A percentile compares a stretch with the other conserved stretches of the same genome.
These are phyloP conservation scores for Aspergillus bridgeri DNA, from an alignment of 495 filamentous ascomycete species.

Conservation along the genomic window DNA sequence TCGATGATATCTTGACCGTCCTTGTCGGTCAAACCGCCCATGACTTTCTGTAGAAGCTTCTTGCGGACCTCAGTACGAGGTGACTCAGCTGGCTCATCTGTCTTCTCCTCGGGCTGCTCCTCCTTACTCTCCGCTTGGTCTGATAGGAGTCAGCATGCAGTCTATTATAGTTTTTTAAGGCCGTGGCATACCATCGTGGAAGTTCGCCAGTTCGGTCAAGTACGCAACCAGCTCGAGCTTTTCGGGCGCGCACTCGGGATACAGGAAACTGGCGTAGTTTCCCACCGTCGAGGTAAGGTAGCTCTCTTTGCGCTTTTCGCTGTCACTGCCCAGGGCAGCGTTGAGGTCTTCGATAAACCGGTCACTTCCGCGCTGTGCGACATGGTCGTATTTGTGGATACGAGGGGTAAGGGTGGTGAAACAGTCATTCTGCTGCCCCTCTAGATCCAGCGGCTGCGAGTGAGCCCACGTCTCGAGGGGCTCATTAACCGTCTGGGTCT, in stretches of 20 bases:
- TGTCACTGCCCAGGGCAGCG: conserved; percentile 4
- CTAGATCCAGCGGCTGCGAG: conserved; percentile 8
- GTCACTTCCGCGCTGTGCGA: conserved; percentile 13
- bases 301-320: conserved; percentile 4
- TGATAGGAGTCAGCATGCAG: background rate
- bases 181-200: conserved; percentile 36
- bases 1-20: conserved; percentile 17
- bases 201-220: conserved; percentile 40
- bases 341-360: conserved; percentile 14
- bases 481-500: background rate
- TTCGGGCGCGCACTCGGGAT: conserved; percentile 40
- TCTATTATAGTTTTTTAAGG: background rate
- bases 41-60: conserved; percentile 12
- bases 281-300: conserved; percentile 13
- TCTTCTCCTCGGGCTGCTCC: conserved; percentile 4
- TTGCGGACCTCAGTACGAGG: conserved; percentile 7
- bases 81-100: conserved; percentile 9
- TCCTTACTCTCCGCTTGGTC: conserved; percentile 9
- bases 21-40: conserved; percentile 14
- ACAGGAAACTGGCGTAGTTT: conserved; percentile 16
- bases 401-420: conserved; percentile 12
- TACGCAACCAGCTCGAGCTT: conserved; percentile 40
- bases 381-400: conserved; percentile 16
- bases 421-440: conserved; percentile 4
- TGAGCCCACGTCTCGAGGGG: conserved; percentile 13